Base-by-base conservation (phyloP, 768 basidiomycete species). In the Mycena indigotica region DNA sequence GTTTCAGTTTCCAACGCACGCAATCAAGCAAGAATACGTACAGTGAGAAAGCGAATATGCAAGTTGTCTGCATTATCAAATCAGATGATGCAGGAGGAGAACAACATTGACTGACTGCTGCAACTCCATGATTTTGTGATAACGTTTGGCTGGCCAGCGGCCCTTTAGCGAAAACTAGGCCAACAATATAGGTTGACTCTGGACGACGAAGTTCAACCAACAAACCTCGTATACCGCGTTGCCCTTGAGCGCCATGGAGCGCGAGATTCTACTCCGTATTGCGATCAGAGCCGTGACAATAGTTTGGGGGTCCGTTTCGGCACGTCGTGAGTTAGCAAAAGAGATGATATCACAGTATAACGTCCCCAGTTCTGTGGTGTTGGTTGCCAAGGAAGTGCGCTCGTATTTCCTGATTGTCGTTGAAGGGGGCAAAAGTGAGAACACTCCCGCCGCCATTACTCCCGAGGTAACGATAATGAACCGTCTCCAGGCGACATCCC, bases 301-400 rank as follows among this genome's bases (percentile, higher is more conserved):
- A 28, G 80, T 73, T 5, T 80, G 73, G 3, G 80, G 72, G 41
- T 88, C 83, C 1, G 74, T 68, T 30, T 82, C 78, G 10, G 73
- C 67, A 68, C 70, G 44, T 25, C 77, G 80, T 4, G 81, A 79
- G 59, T 85, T 84, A 1, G 89, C 88, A 58, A 83, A 86, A 0
- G 88, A 89, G 2, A 95, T 73, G 26, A 93, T 82, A 1, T 86
- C 80, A 67, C 93, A 95, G 56, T 93, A 88, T 10, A 89, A 77
- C 0, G 80, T 73, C 1, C 91, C 92, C 5, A 91, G 71, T 64
- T 92, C 85, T 0, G 79, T 72, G 28, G 84, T 79, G 0, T 86
- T 86, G 1, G 87, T 89, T 0, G 91, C 79, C 58, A 94, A 76
- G 1, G 86, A 80, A 5, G 79, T 76, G 3, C 93, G 84, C 60